phyloP scores from a whole-genome alignment of 768 basidiomycete species.

The Panus rudis region DNA sequence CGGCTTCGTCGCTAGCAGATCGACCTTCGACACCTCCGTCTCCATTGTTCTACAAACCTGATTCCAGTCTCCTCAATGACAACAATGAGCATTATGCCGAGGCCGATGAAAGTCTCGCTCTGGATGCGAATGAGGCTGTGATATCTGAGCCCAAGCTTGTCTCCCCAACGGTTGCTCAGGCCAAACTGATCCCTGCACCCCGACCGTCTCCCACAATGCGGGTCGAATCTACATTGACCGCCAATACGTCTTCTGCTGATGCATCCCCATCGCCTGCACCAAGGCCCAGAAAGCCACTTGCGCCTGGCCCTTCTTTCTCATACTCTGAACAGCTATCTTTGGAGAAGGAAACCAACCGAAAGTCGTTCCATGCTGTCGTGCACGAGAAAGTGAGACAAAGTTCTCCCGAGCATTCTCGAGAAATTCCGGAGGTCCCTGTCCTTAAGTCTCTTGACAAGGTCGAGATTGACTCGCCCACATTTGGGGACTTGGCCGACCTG shows the following conservation, averaged over 20 bases:
- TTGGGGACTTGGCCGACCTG: slow-evolving; percentile 20
- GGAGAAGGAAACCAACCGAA: slow-evolving; percentile 14
- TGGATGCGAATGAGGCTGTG: slow-evolving; percentile 8
- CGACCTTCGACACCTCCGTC: too few relatives aligned
- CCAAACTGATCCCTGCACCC: slow-evolving; percentile 12
- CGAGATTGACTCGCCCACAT: slow-evolving; percentile 14
- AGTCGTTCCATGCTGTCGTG: slow-evolving; percentile 27
- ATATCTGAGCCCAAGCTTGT: slow-evolving; percentile 11
- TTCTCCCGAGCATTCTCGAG: slow-evolving; percentile 4
- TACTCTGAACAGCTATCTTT: slow-evolving; percentile 17
- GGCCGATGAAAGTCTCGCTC: slow-evolving; percentile 8
- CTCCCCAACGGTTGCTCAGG: slow-evolving; percentile 10
- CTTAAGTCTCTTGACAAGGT: background rate
- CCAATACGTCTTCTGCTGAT: slow-evolving; percentile 2
- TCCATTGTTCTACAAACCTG: too few relatives aligned
- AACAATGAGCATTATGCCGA: too few relatives aligned
- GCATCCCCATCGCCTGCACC: slow-evolving; percentile 5
- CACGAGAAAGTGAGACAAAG: slow-evolving; percentile 21
- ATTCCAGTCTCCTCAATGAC: too few relatives aligned
- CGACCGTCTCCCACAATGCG: slow-evolving; percentile 1
- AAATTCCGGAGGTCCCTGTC: slow-evolving; percentile 3
- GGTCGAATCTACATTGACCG: background rate
- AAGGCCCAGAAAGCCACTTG: too few relatives aligned
- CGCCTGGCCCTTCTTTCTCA: too few relatives aligned
- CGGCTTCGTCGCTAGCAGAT: too few relatives aligned